Percentiles rank a stretch among this genome's conserved stretches.
phyloP scores from a whole-genome alignment of 768 basidiomycete species.

The Naganishia onofrii region DNA sequence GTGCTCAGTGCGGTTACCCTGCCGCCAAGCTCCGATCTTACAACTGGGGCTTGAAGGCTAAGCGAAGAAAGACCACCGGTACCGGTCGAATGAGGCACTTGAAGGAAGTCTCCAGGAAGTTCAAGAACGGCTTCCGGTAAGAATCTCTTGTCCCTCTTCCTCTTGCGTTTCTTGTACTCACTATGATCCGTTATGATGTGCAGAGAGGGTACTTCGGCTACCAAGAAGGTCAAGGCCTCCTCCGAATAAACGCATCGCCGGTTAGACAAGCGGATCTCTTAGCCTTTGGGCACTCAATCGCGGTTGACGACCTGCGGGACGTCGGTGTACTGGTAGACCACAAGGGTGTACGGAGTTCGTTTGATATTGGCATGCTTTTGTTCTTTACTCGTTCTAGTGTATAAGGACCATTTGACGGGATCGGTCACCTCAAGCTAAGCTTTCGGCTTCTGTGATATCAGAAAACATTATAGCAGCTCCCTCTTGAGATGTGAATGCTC shows the following conservation, averaged over 20 bases:
- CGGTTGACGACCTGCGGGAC: not conserved
- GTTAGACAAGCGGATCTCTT: not conserved
- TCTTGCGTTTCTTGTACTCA: conserved; percentile 6
- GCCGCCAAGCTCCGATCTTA: conserved; percentile 90
- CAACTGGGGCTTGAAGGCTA: conserved; percentile 98
- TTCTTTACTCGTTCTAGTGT: not conserved
- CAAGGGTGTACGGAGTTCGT: not conserved
- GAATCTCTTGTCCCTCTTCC: conserved; percentile 36
- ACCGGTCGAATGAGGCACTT: conserved; percentile 93
- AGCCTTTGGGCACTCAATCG: not conserved
- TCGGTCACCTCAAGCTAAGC: too few species aligned
- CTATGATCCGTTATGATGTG: conserved; percentile 21
- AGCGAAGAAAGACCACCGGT: conserved; percentile 99
- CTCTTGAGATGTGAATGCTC: too few species aligned
- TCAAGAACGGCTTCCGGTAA: conserved; percentile 98
- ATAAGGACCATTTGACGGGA: not conserved
- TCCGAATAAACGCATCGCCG: conserved; percentile 39
- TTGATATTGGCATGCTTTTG: conserved; percentile 23
- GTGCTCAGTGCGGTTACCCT: conserved; percentile 95
- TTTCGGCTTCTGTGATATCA: too few species aligned
- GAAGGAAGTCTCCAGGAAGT: conserved; percentile 85
- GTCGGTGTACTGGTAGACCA: conserved; percentile 14
- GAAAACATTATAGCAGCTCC: too few species aligned
- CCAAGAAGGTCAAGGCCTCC: conserved; percentile 68
- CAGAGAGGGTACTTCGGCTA: conserved; percentile 88